phyloP scores from a whole-genome alignment of 345 rosid genomes.

The Pistacia atlantica region DNA sequence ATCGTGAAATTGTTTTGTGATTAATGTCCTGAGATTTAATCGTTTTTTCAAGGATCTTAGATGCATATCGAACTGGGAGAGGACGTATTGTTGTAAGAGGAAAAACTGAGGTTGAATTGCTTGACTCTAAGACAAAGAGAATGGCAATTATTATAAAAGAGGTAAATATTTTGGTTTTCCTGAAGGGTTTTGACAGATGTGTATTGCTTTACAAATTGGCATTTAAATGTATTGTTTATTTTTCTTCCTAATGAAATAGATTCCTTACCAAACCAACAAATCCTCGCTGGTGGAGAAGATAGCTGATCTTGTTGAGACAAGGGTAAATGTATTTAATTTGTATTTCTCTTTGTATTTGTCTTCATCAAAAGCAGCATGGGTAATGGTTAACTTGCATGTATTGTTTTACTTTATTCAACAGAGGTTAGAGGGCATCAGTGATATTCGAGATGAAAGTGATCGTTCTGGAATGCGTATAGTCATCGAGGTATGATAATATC shows the following conservation, averaged over 20 bases:
- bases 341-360: neutral
- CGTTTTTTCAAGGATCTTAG: constrained; percentile 67
- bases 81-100: constrained; percentile 90
- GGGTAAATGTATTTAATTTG: constrained; percentile 45
- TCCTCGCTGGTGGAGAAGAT: constrained; percentile 91
- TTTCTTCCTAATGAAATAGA: constrained; percentile 46
- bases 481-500: constrained; percentile 64
- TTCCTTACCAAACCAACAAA: constrained; percentile 94
- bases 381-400: neutral
- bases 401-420: constrained; percentile 30
- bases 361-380: neutral
- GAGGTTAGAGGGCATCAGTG: constrained; percentile 91
- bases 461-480: constrained; percentile 94
- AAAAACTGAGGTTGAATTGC: constrained; percentile 76
- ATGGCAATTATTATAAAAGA: constrained; percentile 82
- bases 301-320: constrained; percentile 92
- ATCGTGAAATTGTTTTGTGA: neutral
- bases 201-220: constrained; percentile 15
- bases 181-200: constrained; percentile 6
- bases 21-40: constrained; percentile 22
- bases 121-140: constrained; percentile 79
- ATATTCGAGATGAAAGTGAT: constrained; percentile 97
- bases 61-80: constrained; percentile 91
- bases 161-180: constrained; percentile 43
- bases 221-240: neutral